phyloP scores from a whole-genome alignment of 1,284 basidiomycete genomes.

The Boletus mariae region DNA sequence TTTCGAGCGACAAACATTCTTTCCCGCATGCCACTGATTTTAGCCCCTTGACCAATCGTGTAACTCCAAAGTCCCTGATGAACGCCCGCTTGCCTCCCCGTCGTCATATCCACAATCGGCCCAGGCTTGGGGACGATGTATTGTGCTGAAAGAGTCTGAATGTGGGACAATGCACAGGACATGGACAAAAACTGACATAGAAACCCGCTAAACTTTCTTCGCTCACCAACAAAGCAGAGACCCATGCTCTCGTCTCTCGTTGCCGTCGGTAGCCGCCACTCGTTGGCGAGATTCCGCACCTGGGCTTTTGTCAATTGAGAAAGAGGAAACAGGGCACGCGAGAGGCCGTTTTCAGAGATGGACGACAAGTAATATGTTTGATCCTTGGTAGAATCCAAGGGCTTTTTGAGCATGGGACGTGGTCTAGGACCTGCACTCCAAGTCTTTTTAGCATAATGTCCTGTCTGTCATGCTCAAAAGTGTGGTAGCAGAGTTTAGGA shows the following conservation, averaged over 20 bases:
- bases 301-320: conserved; percentile 62
- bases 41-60: conserved; percentile 82
- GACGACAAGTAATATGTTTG: conserved; percentile 93
- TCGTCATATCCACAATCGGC: conserved; percentile 57
- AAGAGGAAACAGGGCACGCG: conserved; percentile 77
- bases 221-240: conserved; percentile 93
- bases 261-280: conserved; percentile 72
- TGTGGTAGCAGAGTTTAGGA: neutral
- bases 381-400: conserved; percentile 75
- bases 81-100: conserved; percentile 52
- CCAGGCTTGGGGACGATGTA: conserved; percentile 74
- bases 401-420: conserved; percentile 64
- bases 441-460: conserved; percentile 84
- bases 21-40: conserved; percentile 58
- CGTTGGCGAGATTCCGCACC: conserved; percentile 75
- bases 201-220: conserved; percentile 70
- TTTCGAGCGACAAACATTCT: conserved; percentile 80
- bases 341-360: conserved; percentile 61
- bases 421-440: conserved; percentile 38
- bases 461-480: conserved; percentile 35
- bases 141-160: conserved; percentile 48
- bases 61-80: conserved; percentile 86
- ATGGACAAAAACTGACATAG: conserved; percentile 48
- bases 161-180: conserved; percentile 5
- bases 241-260: conserved; percentile 89